Conservation (phyloP, 495 filamentous ascomycete species). For the Neurospora sp. region DNA sequence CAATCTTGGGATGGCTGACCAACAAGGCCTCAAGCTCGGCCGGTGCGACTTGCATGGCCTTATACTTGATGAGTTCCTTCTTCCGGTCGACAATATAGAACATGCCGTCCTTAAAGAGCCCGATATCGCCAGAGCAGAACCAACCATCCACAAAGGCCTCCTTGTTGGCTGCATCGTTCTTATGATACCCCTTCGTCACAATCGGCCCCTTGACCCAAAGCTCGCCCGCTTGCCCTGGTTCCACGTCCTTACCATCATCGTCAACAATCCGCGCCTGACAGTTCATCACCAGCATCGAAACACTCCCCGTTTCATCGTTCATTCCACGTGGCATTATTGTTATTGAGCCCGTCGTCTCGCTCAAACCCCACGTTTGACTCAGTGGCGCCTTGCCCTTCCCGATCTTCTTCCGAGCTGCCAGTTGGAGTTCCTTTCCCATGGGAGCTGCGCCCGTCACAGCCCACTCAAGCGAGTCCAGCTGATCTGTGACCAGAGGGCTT, state of each 20-base stretch:
- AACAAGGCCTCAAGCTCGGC: slow-evolving; percentile 71
- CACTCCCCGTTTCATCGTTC: slow-evolving; percentile 17
- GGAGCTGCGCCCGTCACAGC: slow-evolving; percentile 24
- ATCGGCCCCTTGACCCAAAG: slow-evolving; percentile 38
- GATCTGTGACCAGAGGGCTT: slow-evolving; percentile 37
- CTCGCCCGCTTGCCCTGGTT: slow-evolving; percentile 27
- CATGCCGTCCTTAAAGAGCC: slow-evolving; percentile 37
- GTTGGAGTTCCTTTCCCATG: slow-evolving; percentile 29
- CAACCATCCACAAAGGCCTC: slow-evolving; percentile 49
- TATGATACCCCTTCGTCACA: slow-evolving; percentile 59
- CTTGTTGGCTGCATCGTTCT: slow-evolving; percentile 49
- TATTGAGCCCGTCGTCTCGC: slow-evolving; percentile 40
- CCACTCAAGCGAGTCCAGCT: slow-evolving; percentile 22
- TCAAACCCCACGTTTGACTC: slow-evolving; percentile 68
- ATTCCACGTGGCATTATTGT: slow-evolving; percentile 12
- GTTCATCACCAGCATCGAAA: slow-evolving; percentile 39
- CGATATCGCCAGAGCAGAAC: slow-evolving; percentile 68
- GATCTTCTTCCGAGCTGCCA: slow-evolving; percentile 18
- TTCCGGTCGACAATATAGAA: slow-evolving; percentile 59
- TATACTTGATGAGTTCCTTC: slow-evolving; percentile 43
- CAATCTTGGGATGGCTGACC: slow-evolving; percentile 54
- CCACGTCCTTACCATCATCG: slow-evolving; percentile 32
- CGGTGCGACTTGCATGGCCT: slow-evolving; percentile 67
- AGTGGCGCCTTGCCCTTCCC: slow-evolving; percentile 27
- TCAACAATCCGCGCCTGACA: slow-evolving; percentile 39